Percentiles rank a stretch among this genome's conserved stretches.
These are phyloP conservation scores for Penicillium ochrochloron DNA, from an alignment of 495 filamentous ascomycete species.

Conservation along the genomic window DNA sequence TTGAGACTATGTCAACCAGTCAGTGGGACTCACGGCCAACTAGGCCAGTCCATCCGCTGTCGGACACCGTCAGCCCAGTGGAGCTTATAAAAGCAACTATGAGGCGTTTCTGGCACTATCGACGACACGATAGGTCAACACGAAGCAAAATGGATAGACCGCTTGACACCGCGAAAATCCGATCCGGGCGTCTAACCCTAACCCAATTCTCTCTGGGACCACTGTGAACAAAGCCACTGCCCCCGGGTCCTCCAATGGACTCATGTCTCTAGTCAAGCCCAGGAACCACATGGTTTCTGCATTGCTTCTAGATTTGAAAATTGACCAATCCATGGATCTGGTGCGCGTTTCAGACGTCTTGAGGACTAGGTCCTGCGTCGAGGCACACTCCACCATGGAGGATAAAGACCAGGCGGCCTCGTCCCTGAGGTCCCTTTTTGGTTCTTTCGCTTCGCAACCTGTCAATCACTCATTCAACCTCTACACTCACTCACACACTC, in stretches of 20 bases:
- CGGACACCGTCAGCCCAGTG: conserved; percentile 1
- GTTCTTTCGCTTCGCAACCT: neutral
- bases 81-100: neutral
- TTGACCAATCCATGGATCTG: conserved; percentile 1
- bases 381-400: conserved; percentile 7
- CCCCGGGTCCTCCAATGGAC: neutral
- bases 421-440: neutral
- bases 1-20: neutral
- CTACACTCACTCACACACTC: neutral
- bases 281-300: conserved; percentile 1
- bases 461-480: neutral
- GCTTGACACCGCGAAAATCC: too few species aligned
- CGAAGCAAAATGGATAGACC: too few species aligned
- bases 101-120: conserved; percentile 12
- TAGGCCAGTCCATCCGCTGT: neutral
- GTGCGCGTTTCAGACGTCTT: conserved; percentile 11
- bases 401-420: conserved; percentile 13
- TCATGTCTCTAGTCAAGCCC: neutral
- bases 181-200: conserved; percentile 10
- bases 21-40: conserved; percentile 3
- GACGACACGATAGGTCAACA: neutral
- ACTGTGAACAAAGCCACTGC: neutral
- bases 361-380: neutral
- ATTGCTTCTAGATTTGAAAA: conserved; percentile 6
- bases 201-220: neutral